phyloP scores from a whole-genome alignment of 176 grass and related monocot genomes.

The Carex cristatella region DNA sequence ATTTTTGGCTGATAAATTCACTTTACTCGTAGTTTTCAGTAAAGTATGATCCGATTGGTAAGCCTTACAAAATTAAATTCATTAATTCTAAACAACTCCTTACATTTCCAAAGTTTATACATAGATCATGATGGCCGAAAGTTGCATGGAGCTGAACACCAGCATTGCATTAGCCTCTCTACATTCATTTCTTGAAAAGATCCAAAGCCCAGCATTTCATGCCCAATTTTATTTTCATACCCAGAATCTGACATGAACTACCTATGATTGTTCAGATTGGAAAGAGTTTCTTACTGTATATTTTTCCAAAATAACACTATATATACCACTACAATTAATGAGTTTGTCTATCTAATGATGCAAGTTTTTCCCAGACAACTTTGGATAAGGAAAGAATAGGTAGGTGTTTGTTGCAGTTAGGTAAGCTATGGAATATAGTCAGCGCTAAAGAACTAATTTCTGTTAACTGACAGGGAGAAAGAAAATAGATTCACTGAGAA shows the following conservation, averaged over 20 bases:
- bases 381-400: background rate
- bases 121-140: background rate
- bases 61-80: background rate
- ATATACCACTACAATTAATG: background rate
- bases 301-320: background rate
- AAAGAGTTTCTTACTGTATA: background rate
- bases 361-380: background rate
- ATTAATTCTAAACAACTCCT: background rate
- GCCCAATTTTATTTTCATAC: background rate
- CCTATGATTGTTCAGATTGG: background rate
- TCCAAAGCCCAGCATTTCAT: background rate
- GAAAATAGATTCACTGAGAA: background rate
- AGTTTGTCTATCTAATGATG: background rate
- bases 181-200: background rate
- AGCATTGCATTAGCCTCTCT: background rate
- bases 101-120: background rate
- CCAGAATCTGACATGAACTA: background rate
- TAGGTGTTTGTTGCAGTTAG: background rate
- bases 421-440: background rate
- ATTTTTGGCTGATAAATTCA: too few species aligned
- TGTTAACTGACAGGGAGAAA: background rate
- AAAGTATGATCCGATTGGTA: background rate
- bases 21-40: too few species aligned
- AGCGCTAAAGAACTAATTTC: background rate
- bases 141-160: background rate